Evolutionary conservation across 495 filamentous ascomycete genomes (phyloP), one percentile per base, ranked within the genome.

Genomic region (Penicillium roqueforti): DNA sequence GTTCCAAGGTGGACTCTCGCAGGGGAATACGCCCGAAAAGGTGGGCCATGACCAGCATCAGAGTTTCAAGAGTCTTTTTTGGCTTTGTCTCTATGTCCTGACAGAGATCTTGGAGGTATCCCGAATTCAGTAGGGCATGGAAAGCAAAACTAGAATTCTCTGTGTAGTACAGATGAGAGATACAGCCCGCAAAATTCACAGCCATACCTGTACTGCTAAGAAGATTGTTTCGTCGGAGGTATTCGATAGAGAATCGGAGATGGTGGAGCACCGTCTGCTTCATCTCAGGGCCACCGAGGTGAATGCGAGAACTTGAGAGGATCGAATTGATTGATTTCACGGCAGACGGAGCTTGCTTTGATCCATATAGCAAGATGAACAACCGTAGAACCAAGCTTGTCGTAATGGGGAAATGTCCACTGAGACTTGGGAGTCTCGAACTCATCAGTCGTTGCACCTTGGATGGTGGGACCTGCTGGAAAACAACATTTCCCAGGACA

Each of bases 181-280:
- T 76, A 23, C 78, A 68, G 1, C 81, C 80, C 0, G 87, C 80
- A 58, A 91, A 89, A 58, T 90, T 88, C 16, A 87, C 66, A 0
- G 88, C 86, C 13, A 64, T 74, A 20, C 87, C 88, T 9, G 62
- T 59, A 9, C 72, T 53, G 19, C 77, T 80, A 20, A 92, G 72
- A 1, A 92, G 77, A 28, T 77, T 63, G 55, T 89, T 83, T 11
- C 86, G 73, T 26, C 86, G 79, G 6, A 91, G 79, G 57, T 90
- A 91, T 53, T 92, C 88, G 39, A 92, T 87, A 0, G 87, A 89
- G 56, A 91, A 91, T 10, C 88, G 76, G 7, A 92, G 66, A 62
- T 91, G 86, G 57, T 92, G 87, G 0, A 87, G 74, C 0, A 89
- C 80, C 9, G 85, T 82, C 51, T 82, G 79, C 53, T 83, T 83